Conservation (phyloP, 202 grass and related monocot species). For the Miscanthus sacchariflorus region DNA sequence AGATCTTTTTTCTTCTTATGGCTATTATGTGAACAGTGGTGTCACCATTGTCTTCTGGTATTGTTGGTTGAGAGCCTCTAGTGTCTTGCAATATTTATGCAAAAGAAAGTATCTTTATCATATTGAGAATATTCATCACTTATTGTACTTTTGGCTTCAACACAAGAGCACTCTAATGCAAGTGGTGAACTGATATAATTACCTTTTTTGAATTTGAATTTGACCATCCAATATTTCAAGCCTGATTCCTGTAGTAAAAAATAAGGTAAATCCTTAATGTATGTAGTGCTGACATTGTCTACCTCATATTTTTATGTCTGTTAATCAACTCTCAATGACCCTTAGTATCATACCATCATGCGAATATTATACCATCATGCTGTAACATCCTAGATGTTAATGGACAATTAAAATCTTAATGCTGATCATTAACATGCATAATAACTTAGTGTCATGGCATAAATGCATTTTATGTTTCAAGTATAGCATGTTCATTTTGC, state of each 20-base stretch:
- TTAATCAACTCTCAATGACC: no score
- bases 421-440: no score
- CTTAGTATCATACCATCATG: neutral
- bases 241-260: neutral
- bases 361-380: no score
- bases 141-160: neutral
- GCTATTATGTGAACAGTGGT: neutral
- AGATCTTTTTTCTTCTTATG: neutral
- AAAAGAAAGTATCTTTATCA: neutral
- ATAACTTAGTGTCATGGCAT: no score
- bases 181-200: neutral
- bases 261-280: no score
- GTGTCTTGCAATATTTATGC: neutral
- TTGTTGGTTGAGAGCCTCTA: neutral
- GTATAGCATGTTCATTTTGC: no score
- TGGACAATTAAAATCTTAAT: no score
- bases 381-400: no score
- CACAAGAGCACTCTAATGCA: neutral
- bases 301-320: no score
- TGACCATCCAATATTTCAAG: neutral
- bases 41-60: slow-evolving; percentile 1
- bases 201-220: neutral
- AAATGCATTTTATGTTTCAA: no score
- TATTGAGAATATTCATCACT: neutral
- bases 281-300: no score